Conservation (phyloP, 345 rosid genomes). For the Erucastrum elatum region DNA sequence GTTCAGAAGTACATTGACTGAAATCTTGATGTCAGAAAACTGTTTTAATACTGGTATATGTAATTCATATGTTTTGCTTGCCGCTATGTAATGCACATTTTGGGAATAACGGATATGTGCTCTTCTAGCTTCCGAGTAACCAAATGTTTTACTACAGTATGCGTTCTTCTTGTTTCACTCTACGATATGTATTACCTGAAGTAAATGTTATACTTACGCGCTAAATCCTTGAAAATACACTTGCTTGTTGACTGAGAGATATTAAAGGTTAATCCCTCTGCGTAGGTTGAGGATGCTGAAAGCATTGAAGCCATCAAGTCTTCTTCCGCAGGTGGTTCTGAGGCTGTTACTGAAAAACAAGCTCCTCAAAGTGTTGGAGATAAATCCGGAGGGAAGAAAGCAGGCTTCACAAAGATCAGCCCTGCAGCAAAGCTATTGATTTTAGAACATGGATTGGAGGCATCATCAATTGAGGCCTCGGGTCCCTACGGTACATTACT, state of each 20-base stretch:
- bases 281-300: slow-evolving; percentile 84
- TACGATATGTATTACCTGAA: not conserved
- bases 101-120: slow-evolving; percentile 1
- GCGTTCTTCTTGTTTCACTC: slow-evolving; percentile 13
- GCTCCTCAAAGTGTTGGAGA: slow-evolving; percentile 46
- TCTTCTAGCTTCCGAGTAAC: slow-evolving; percentile 16
- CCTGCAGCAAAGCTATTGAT: slow-evolving; percentile 87
- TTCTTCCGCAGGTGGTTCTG: slow-evolving; percentile 48
- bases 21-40: slow-evolving; percentile 14
- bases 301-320: slow-evolving; percentile 68
- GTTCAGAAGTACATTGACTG: slow-evolving; percentile 15
- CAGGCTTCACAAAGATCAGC: slow-evolving; percentile 73
- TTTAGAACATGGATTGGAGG: slow-evolving; percentile 74
- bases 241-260: slow-evolving; percentile 19
- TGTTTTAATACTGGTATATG: not conserved
- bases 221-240: not conserved
- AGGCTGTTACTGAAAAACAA: slow-evolving; percentile 48
- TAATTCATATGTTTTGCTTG: slow-evolving; percentile 16
- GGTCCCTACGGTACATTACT: slow-evolving; percentile 84
- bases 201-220: slow-evolving; percentile 18
- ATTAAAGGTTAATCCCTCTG: slow-evolving; percentile 29
- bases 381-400: slow-evolving; percentile 43
- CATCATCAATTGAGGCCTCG: slow-evolving; percentile 72
- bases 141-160: slow-evolving; percentile 16
- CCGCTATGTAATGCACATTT: slow-evolving; percentile 9